Percentiles rank a stretch among this genome's conserved stretches.
These are phyloP conservation scores for Pleurotus tuber-regium DNA, from an alignment of 768 basidiomycete genomes.

Conservation along the genomic window DNA sequence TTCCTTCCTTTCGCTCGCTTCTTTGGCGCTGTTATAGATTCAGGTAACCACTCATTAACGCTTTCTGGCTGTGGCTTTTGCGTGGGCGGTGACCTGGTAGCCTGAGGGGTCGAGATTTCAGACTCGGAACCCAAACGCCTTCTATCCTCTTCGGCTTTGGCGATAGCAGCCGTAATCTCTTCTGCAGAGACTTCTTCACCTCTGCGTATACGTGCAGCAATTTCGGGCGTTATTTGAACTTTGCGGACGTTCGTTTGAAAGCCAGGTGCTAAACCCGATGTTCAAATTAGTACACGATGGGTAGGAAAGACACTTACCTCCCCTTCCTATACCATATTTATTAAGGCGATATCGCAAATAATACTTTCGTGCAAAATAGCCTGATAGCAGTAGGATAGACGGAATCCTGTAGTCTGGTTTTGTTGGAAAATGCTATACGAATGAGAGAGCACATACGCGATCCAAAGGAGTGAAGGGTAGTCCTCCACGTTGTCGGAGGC, in stretches of 20 bases:
- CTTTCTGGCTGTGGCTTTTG: slow-evolving; percentile 22
- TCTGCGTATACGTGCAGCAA: slow-evolving; percentile 47
- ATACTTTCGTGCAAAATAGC: slow-evolving; percentile 47
- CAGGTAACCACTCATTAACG: slow-evolving; percentile 54
- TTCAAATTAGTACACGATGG: background rate
- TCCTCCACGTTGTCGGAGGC: too few species aligned
- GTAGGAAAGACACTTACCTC: slow-evolving; percentile 32
- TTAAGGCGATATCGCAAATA: slow-evolving; percentile 43
- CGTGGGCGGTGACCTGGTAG: slow-evolving; percentile 9
- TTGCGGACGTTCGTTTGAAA: slow-evolving; percentile 53
- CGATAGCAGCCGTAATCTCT: slow-evolving; percentile 47
- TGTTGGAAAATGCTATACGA: too few species aligned
- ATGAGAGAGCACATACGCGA: slow-evolving; percentile 36
- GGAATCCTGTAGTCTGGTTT: too few species aligned
- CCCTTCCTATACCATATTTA: slow-evolving; percentile 54
- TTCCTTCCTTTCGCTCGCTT: slow-evolving; percentile 39
- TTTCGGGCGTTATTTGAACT: slow-evolving; percentile 52
- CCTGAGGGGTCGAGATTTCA: slow-evolving; percentile 7
- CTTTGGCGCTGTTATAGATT: slow-evolving; percentile 40
- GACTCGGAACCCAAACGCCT: slow-evolving; percentile 12
- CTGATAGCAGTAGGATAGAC: slow-evolving; percentile 40
- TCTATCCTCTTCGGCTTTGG: slow-evolving; percentile 36
- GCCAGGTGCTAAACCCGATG: slow-evolving; percentile 37
- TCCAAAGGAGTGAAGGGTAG: slow-evolving; percentile 42
- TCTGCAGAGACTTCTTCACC: slow-evolving; percentile 54